Evolutionary conservation across 2,329 filamentous ascomycete genomes (phyloP).

Genomic region (Microascus cirrosus): DNA sequence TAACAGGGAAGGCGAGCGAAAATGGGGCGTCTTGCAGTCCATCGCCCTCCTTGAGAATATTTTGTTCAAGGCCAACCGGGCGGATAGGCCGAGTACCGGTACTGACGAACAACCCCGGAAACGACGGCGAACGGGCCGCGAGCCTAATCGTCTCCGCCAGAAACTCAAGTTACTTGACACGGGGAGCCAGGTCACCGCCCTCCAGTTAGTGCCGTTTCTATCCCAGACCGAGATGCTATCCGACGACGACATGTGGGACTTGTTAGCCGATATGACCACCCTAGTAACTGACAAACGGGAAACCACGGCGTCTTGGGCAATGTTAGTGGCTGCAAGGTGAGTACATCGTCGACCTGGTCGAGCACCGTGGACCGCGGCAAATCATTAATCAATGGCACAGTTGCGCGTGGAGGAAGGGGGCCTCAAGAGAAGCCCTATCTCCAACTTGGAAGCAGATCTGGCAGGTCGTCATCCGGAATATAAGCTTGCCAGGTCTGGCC

Average conservation of each 20-base stretch:
- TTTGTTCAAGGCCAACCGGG: constrained; percentile 2
- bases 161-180: constrained; percentile 33
- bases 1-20: constrained; percentile 42
- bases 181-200: constrained; percentile 34
- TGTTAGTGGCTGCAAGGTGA: constrained; percentile 72
- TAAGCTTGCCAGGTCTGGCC: constrained; percentile 60
- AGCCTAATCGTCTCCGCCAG: constrained; percentile 33
- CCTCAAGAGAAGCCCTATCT: constrained; percentile 4
- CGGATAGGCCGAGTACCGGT: constrained; percentile 8
- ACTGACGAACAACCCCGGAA: constrained; percentile 39
- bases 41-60: constrained; percentile 46
- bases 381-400: constrained; percentile 11
- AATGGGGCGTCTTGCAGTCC: constrained; percentile 49
- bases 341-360: not conserved
- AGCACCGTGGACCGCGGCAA: not conserved
- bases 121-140: constrained; percentile 30
- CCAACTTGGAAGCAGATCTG: constrained; percentile 60
- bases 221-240: constrained; percentile 32
- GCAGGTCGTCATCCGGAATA: constrained; percentile 59
- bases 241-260: constrained; percentile 37
- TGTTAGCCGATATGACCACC: constrained; percentile 46
- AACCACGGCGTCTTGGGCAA: constrained; percentile 64
- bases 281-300: constrained; percentile 60
- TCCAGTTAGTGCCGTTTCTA: constrained; percentile 49
- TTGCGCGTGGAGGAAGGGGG: constrained; percentile 13